Percentiles rank a stretch among this genome's conserved stretches.
These are phyloP conservation scores for Amanita rimosa DNA, from an alignment of 768 basidiomycete species.

Conservation along the genomic window DNA sequence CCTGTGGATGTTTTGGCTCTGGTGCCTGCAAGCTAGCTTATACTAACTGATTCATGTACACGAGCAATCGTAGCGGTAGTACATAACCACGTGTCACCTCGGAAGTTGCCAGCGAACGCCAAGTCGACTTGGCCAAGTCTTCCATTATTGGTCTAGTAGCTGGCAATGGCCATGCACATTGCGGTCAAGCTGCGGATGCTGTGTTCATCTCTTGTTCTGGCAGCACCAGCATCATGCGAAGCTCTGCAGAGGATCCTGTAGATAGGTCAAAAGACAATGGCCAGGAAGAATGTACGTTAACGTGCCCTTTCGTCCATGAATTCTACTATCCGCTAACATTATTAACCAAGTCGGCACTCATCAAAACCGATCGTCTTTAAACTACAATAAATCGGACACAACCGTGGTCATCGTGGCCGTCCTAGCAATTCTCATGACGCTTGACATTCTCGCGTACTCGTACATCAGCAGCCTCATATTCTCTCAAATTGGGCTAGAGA, in stretches of 20 bases:
- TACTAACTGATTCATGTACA: too few species aligned
- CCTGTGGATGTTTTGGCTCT: too few species aligned
- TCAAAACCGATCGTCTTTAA: background rate
- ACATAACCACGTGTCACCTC: too few species aligned
- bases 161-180: background rate
- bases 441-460: conserved; percentile 15
- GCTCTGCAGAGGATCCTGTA: background rate
- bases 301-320: background rate
- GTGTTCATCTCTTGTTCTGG: background rate
- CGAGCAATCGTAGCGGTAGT: too few species aligned
- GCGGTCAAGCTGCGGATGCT: background rate
- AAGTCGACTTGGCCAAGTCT: background rate
- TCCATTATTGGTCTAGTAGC: background rate
- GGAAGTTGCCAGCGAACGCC: background rate
- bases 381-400: background rate
- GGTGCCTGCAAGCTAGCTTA: too few species aligned
- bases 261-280: background rate
- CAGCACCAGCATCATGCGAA: background rate
- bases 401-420: conserved; percentile 5
- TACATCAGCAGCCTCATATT: conserved; percentile 11
- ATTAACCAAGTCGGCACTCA: background rate
- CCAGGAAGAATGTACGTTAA: background rate
- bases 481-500: background rate
- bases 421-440: conserved; percentile 12
- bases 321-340: background rate